Conservation (phyloP, 179 eudicot species). For the Spinacia oleracea region DNA sequence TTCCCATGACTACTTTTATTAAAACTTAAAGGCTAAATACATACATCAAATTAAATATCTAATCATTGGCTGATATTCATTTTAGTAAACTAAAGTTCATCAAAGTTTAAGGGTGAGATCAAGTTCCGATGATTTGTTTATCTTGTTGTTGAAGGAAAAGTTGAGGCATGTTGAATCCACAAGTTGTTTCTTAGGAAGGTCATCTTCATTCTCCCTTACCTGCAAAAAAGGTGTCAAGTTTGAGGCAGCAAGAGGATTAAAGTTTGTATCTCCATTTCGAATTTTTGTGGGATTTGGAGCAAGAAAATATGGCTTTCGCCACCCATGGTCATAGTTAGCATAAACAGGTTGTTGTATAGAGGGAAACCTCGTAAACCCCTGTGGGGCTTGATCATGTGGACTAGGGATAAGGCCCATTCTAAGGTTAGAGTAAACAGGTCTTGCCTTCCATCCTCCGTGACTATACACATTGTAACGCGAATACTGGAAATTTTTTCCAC, state of each 20-base stretch:
- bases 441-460: slow-evolving; percentile 20
- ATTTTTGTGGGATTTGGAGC: slow-evolving; percentile 13
- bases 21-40: background rate
- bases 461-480: slow-evolving; percentile 21
- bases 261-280: slow-evolving; percentile 10
- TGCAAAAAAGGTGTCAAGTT: slow-evolving; percentile 16
- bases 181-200: slow-evolving; percentile 18
- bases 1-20: background rate
- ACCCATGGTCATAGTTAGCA: background rate
- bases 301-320: slow-evolving; percentile 17
- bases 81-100: background rate
- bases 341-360: background rate
- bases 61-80: too few species aligned
- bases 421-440: slow-evolving; percentile 1
- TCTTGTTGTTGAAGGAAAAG: slow-evolving; percentile 14
- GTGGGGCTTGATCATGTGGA: background rate
- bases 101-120: slow-evolving; percentile 42
- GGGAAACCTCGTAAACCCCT: slow-evolving; percentile 4
- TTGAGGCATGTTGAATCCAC: slow-evolving; percentile 2
- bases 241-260: slow-evolving; percentile 10
- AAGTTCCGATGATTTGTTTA: slow-evolving; percentile 11
- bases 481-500: slow-evolving; percentile 13
- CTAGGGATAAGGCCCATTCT: background rate
- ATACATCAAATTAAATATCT: background rate
- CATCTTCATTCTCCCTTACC: slow-evolving; percentile 21